Base-by-base conservation (phyloP, 2,329 filamentous ascomycete genomes). In the Aspergillus costaricaensis region DNA sequence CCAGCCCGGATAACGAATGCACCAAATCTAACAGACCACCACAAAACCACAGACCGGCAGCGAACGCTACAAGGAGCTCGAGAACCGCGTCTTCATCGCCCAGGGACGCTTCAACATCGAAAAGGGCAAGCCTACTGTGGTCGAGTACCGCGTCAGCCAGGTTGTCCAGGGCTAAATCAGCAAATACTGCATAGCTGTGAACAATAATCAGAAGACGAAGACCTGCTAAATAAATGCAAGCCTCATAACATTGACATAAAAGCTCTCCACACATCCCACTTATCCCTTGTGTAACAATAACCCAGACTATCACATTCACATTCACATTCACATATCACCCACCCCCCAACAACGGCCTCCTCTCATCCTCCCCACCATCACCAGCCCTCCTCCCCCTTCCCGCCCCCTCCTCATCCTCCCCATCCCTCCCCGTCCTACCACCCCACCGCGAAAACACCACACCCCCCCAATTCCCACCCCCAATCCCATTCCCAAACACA, bases 71-170 rank as follows among this genome's bases (percentile, higher is more conserved):
- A 79, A 79, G 62, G 69, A 69, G 6, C 72, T 81, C 7, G 79
- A 81, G 58, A 72, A 68, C 51, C 66, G 71, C 3, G 69, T 78
- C 3, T 80, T 78, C 58, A 76, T 79, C 25, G 78, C 69, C 4
- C 68, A 76, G 38, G 78, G 77, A 12, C 74, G 72, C 9, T 79
- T 81, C 67, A 67, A 70, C n/a, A 65, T 73, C 19, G 70, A 76
- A 61, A 68, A 72, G 61, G 77, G 70, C 17, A 72, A 76, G 62
- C 68, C 70, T 0, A 55, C 74, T 4, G 67, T 77, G 36, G 77
- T 79, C 17, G 77, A 80, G 65, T 80, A 80, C 61, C 74, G 75
- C 48, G 72, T 80, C 58, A 76, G 78, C 62, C 72, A 75, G 67
- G 74, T 78, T 49, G 56, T 71, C 51, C 62, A 68, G 39, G 68